Conservation (phyloP, 2,329 filamentous ascomycete species). For the Colletotrichum spaethianum region DNA sequence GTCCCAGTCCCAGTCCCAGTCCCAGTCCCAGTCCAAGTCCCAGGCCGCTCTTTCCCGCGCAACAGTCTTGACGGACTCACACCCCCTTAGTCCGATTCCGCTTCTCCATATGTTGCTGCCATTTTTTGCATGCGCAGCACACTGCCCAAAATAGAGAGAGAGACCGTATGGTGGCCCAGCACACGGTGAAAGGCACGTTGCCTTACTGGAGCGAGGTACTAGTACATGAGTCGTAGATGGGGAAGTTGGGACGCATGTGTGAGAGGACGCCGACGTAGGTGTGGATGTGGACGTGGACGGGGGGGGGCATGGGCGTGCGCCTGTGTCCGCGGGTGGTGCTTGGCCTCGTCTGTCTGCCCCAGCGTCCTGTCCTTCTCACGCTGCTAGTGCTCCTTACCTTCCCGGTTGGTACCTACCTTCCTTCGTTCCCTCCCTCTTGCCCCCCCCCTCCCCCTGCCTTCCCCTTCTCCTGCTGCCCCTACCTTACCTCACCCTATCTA, state of each 20-base stretch:
- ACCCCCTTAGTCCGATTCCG: slow-evolving; percentile 8
- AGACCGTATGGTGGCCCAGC: not conserved
- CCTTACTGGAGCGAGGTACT: not conserved
- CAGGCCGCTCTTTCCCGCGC: slow-evolving; percentile 27
- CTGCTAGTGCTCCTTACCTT: slow-evolving; percentile 22
- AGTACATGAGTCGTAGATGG: not conserved
- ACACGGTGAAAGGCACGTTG: not conserved
- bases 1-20: not conserved
- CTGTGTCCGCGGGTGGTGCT: slow-evolving; percentile 5
- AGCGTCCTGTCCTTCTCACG: slow-evolving; percentile 3
- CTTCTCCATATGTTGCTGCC: not conserved
- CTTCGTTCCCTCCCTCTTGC: not conserved
- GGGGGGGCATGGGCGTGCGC: not conserved
- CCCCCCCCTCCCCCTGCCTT: not conserved
- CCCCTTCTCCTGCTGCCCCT: not conserved
- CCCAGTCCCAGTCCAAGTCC: slow-evolving; percentile 43
- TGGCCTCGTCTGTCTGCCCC: slow-evolving; percentile 18
- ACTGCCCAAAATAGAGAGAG: not conserved
- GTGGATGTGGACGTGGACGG: not conserved
- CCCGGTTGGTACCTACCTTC: slow-evolving; percentile 23
- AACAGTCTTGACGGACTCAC: slow-evolving; percentile 11
- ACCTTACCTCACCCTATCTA: not conserved
- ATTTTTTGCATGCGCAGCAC: not conserved
- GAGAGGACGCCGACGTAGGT: not conserved
- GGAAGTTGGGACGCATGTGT: not conserved